Percentiles rank a stretch among this genome's conserved stretches.
Evolutionary conservation across 2,329 filamentous ascomycete genomes (phyloP).

Genomic region (Emergomyces pasteurianus): DNA sequence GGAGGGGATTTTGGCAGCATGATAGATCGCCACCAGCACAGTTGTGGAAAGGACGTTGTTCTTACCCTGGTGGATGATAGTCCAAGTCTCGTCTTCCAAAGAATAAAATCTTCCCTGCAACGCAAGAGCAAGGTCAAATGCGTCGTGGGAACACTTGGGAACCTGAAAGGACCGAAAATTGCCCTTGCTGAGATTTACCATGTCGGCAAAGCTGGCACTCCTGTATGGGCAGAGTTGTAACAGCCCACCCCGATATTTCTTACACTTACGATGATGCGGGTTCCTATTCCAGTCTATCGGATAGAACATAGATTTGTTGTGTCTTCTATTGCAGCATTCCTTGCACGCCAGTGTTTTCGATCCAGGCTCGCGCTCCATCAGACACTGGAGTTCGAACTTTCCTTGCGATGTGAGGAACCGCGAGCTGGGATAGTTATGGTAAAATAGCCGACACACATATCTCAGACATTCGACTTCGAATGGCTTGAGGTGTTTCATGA

Average conservation of each 20-base stretch:
- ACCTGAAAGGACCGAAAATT: background rate
- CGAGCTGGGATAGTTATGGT: background rate
- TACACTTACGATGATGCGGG: background rate
- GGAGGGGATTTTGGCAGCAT: background rate
- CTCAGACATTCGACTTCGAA: background rate
- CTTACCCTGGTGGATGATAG: background rate
- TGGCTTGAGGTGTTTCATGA: background rate
- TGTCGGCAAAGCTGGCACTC: background rate
- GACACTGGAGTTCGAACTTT: background rate
- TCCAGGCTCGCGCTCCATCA: background rate
- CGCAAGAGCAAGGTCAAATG: background rate
- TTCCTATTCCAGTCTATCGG: background rate
- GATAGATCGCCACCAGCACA: background rate
- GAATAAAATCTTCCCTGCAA: background rate
- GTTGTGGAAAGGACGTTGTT: background rate
- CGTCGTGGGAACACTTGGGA: background rate
- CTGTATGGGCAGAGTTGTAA: background rate
- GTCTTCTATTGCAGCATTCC: background rate
- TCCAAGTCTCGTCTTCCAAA: background rate
- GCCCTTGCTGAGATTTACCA: background rate
- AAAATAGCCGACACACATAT: background rate
- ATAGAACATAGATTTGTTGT: background rate
- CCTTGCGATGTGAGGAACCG: background rate
- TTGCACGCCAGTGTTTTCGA: background rate
- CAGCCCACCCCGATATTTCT: background rate